Evolutionary conservation across 2,329 filamentous ascomycete genomes (phyloP).

Genomic region (Ceratocystis ficicola): DNA sequence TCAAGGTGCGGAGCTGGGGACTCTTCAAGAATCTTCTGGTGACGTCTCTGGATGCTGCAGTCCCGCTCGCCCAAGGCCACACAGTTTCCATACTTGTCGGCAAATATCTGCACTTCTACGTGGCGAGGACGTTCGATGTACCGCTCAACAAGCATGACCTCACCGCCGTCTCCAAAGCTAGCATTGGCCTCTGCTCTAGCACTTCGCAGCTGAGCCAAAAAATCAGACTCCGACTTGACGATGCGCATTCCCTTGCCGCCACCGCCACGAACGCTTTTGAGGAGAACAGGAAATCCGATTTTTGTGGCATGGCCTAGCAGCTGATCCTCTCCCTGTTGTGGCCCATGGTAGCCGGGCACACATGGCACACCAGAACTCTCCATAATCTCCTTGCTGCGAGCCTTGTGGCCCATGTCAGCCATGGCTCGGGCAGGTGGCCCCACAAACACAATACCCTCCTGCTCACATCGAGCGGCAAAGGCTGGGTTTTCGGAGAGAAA

Average conservation of each 20-base stretch:
- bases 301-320: conserved; percentile 58
- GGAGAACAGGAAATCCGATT: conserved; percentile 55
- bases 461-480: conserved; percentile 78
- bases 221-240: conserved; percentile 55
- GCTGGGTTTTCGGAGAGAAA: conserved; percentile 88
- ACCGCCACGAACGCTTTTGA: conserved; percentile 70
- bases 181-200: conserved; percentile 65
- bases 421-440: conserved; percentile 75
- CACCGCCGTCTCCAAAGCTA: conserved; percentile 66
- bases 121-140: conserved; percentile 71
- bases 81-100: conserved; percentile 64
- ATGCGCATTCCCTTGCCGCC: conserved; percentile 79
- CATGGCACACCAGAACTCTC: conserved; percentile 86
- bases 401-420: conserved; percentile 88
- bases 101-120: conserved; percentile 85
- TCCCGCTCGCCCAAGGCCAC: conserved; percentile 80
- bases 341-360: conserved; percentile 88
- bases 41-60: conserved; percentile 73
- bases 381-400: conserved; percentile 93
- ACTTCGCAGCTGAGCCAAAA: conserved; percentile 55
- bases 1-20: conserved; percentile 63
- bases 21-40: conserved; percentile 88
- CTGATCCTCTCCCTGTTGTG: conserved; percentile 57
- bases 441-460: conserved; percentile 87
- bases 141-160: conserved; percentile 73